Conservation (phyloP, 108 stramenopile genomes). For the Discostella stelligeroides region DNA sequence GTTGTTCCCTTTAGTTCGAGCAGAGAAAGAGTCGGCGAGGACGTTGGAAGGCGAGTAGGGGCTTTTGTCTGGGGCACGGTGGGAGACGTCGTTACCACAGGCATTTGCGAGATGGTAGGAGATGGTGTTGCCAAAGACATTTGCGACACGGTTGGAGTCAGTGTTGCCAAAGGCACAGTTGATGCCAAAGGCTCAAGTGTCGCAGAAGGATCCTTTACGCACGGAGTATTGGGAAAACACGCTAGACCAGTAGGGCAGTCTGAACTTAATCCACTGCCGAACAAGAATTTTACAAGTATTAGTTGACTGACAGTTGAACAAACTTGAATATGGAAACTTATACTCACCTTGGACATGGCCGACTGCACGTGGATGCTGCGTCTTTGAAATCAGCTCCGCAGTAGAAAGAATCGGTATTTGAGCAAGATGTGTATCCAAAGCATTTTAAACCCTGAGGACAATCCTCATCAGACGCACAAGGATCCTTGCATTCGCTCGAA, state of each 20-base stretch:
- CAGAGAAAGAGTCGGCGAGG: constrained; percentile 65
- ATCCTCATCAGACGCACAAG: constrained; percentile 48
- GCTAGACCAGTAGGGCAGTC: constrained; percentile 44
- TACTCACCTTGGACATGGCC: constrained; percentile 38
- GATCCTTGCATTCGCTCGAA: constrained; percentile 43
- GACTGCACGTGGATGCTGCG: constrained; percentile 45
- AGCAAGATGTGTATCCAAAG: constrained; percentile 50
- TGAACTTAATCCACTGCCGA: constrained; percentile 10
- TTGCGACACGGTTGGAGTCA: constrained; percentile 2
- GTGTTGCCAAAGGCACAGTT: neutral
- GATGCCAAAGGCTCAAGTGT: neutral
- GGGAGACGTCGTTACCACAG: neutral
- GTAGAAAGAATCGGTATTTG: constrained; percentile 46
- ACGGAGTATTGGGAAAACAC: constrained; percentile 57
- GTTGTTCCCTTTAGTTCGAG: constrained; percentile 51
- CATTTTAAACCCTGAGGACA: constrained; percentile 45
- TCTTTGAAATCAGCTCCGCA: constrained; percentile 52
- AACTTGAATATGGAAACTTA: neutral
- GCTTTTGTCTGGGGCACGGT: constrained; percentile 13
- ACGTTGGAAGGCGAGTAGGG: constrained; percentile 18
- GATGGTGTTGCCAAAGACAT: neutral
- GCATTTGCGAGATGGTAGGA: constrained; percentile 6
- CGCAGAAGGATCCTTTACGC: constrained; percentile 14
- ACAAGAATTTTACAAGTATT: too few relatives aligned
- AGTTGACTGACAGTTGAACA: neutral